Base-by-base conservation (phyloP, 1,139 yeast genomes). In the Candida sojae region DNA sequence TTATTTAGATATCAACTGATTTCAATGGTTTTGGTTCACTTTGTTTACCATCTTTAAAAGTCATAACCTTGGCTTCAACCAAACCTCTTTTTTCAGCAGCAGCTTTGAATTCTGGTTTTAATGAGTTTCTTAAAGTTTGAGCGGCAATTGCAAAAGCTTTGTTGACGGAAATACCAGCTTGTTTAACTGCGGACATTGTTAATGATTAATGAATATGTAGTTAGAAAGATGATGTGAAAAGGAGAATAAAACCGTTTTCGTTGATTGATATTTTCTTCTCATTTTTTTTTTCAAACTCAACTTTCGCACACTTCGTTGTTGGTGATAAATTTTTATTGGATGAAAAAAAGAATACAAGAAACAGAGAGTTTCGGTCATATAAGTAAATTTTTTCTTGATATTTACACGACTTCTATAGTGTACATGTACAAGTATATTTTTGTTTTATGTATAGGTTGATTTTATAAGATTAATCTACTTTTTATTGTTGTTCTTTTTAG, bases 81-180 rank as follows among this genome's bases (percentile, higher is more conserved):
- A 71, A 54, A 58, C 86, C 87, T 78, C 96, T 88, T 71, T 81
- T 79, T 62, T 86, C 89, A 59, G 86, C 88, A 57, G 77, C 81
- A 55, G 82, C 86, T 70, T 88, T 88, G 69, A 83, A 71, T 63
- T 92, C 97, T 59, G 92, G 86, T 80, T 93, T 93, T 69, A 93
- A 83, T 48, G 97, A 86, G 62, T 81, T 79, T 78, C 98, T 91
- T 64, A 90, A 82, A 55, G 96, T 82, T 69, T 84, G 85, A 67
- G 97, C 96, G 61, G 97, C 89, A 66, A 93, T 82, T 60, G 96
- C 83, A 71, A 92, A 79, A 73, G 93, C 93, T 72, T 86, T 88
- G 88, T 89, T 89, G 78, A 87, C 84, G 58, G 92, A 80, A 66
- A 86, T 81, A 65, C 95, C 95, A 62, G 92, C 93, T 79, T 86